Evolutionary conservation across 192 early-diverging fungal species (phyloP).

Genomic region (Linnemannia hyalina): DNA sequence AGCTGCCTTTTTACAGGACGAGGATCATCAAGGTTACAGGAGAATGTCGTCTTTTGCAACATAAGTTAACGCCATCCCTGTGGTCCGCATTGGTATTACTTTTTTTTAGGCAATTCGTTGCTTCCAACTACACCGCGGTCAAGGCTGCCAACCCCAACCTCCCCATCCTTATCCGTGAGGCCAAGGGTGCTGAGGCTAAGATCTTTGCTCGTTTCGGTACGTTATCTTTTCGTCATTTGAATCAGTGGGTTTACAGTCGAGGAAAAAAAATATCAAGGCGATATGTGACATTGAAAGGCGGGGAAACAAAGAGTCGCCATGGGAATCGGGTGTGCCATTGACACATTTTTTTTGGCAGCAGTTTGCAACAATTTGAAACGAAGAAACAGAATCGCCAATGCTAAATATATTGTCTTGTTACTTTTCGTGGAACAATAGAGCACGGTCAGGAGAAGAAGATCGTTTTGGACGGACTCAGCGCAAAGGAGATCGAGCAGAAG

Average conservation of each 20-base stretch:
- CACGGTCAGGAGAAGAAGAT: constrained; percentile 86
- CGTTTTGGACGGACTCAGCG: constrained; percentile 78
- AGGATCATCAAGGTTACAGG: not conserved
- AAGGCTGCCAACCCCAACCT: constrained; percentile 90
- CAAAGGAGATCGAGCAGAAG: constrained; percentile 78
- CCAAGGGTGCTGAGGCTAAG: constrained; percentile 83
- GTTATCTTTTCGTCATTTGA: not conserved
- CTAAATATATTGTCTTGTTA: not conserved
- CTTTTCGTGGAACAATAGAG: constrained; percentile 62
- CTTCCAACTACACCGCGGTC: constrained; percentile 82
- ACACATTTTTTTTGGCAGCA: too few relatives aligned
- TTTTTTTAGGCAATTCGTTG: constrained; percentile 82
- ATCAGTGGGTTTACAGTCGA: not conserved
- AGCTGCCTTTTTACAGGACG: not conserved
- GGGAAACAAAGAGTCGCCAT: too few relatives aligned
- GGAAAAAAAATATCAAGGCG: not conserved
- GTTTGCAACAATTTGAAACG: too few relatives aligned
- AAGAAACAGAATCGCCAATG: not conserved
- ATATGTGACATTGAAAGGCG: too few relatives aligned
- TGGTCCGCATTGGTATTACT: not conserved
- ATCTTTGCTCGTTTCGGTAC: constrained; percentile 93
- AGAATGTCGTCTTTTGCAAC: not conserved
- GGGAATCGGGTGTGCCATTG: too few relatives aligned
- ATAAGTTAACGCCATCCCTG: not conserved
- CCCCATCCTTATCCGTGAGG: constrained; percentile 93